Evolutionary conservation across 129 eudicot species (phyloP).

Genomic region (Deinandra increscens): DNA sequence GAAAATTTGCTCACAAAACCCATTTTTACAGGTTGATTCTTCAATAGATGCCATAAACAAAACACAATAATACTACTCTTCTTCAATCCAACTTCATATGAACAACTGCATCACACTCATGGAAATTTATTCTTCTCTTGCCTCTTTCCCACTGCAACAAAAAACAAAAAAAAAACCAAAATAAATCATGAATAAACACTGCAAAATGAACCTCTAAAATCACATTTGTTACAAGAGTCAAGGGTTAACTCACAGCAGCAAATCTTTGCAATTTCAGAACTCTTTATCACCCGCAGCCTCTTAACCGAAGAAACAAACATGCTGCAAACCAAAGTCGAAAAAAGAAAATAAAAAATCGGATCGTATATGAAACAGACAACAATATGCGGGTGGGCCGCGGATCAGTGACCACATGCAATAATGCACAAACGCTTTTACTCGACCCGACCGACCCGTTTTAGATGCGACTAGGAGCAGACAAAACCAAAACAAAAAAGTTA

Average conservation of each 20-base stretch:
- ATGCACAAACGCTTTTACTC: conserved; percentile 1
- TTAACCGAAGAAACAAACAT: conserved; percentile 90
- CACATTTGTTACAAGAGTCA: background rate
- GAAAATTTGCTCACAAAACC: conserved; percentile 30
- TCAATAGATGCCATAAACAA: conserved; percentile 9
- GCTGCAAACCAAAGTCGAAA: conserved; percentile 42
- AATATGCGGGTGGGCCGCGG: background rate
- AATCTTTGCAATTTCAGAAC: conserved; percentile 67
- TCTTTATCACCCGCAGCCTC: conserved; percentile 86
- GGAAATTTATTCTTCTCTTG: conserved; percentile 36
- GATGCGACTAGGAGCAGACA: no score
- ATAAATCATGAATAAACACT: background rate
- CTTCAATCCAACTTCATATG: conserved; percentile 31
- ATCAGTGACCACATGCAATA: background rate
- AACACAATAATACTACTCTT: conserved; percentile 18
- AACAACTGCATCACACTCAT: conserved; percentile 16
- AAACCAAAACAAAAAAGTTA: no score
- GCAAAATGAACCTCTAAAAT: background rate
- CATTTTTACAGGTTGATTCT: conserved; percentile 35
- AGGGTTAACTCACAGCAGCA: conserved; percentile 57
- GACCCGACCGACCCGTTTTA: background rate
- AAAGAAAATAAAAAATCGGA: conserved; percentile 7
- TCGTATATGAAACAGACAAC: background rate
- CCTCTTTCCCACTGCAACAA: conserved; percentile 47
- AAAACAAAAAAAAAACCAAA: background rate